Percentiles rank a stretch among this genome's conserved stretches.
Evolutionary conservation across 176 grass and related monocot genomes (phyloP).

Genomic region (Aegilops umbellulata): DNA sequence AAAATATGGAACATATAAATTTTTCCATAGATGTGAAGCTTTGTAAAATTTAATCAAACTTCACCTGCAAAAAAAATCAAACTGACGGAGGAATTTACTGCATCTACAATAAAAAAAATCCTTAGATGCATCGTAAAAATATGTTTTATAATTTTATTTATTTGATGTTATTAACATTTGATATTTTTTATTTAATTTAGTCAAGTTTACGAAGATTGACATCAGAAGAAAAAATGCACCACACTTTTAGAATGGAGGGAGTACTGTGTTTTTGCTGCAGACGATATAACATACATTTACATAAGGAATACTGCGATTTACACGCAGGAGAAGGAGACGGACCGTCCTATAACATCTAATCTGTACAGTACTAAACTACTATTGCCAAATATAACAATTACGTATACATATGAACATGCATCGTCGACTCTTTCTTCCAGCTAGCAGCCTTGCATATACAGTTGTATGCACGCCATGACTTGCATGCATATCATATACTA

Average conservation of each 20-base stretch:
- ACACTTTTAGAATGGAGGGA: background rate
- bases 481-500: too few species aligned
- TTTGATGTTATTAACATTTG: background rate
- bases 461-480: background rate
- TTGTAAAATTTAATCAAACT: too few species aligned
- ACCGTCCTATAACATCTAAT: background rate
- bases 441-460: background rate
- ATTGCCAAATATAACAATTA: background rate
- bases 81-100: too few species aligned
- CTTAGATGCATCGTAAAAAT: background rate
- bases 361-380: background rate
- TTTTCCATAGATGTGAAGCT: too few species aligned
- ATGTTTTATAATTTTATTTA: background rate
- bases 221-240: background rate
- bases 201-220: background rate
- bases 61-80: too few species aligned
- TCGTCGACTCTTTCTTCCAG: background rate
- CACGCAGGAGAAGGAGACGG: background rate
- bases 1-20: too few species aligned
- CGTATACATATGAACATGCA: background rate
- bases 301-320: background rate
- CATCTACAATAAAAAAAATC: background rate
- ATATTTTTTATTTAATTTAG: background rate
- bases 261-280: background rate
- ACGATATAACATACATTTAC: background rate